These are phyloP conservation scores for Achlya hypogyna DNA, from an alignment of 352 stramenopile genomes.

Conservation along the genomic window DNA sequence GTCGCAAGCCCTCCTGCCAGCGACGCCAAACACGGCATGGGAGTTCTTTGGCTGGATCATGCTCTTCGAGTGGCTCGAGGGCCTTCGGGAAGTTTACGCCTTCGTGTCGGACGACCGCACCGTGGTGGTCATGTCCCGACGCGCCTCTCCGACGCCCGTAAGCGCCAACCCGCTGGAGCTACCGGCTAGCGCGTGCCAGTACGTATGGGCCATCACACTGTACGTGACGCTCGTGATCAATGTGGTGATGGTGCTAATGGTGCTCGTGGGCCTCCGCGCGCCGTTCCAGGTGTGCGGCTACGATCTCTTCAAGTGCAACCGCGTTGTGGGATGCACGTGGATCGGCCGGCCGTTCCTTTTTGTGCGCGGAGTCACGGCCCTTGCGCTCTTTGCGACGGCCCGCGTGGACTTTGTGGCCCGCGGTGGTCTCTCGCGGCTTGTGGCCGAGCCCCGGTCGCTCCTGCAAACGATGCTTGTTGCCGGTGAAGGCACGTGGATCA, in stretches of 20 bases:
- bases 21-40: neutral
- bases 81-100: neutral
- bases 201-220: constrained; percentile 8
- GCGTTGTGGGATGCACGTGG: constrained; percentile 3
- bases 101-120: neutral
- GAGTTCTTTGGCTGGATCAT: constrained; percentile 13
- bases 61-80: constrained; percentile 4
- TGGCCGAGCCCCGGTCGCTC: neutral
- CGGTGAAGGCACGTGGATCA: neutral
- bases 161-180: constrained; percentile 7
- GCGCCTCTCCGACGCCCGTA: neutral
- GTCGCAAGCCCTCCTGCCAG: neutral
- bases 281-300: neutral
- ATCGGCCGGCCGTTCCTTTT: constrained; percentile 4
- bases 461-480: neutral
- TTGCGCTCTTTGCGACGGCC: neutral
- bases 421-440: neutral
- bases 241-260: neutral
- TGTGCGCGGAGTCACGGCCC: neutral
- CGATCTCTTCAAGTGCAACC: constrained; percentile 6
- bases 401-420: neutral
- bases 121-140: neutral
- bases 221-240: constrained; percentile 6
- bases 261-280: neutral
- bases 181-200: neutral